Evolutionary conservation across 495 filamentous ascomycete species (phyloP), one percentile per base, ranked within the genome.

Genomic region (Penicillium silybi): DNA sequence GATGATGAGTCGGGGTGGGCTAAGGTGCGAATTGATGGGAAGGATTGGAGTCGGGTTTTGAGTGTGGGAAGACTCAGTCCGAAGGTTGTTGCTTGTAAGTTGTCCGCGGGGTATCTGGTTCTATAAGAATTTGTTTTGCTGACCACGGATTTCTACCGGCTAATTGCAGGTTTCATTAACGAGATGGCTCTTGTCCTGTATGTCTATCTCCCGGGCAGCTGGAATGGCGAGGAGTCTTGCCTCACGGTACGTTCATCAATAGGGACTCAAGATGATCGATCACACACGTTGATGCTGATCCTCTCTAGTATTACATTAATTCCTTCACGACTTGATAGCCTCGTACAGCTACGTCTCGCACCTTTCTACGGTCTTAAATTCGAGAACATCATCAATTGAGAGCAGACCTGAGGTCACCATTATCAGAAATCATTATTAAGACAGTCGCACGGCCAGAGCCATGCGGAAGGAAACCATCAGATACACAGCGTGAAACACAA

Each of bases 171-270:
- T 53, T 84, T 87, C 48, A 75, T 81, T 47, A 72, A 86, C 58
- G 88, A 91, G n/a, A 87, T 87, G 64, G 92, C 91, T 0, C 64
- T 98, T 44, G 86, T 97, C 19, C 72, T 97, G 3, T 98, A 98
- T 62, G 93, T 98, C 18, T 98, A 92, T 64, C 75, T 97, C 46
- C 81, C 89, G 34, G 76, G 85, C 52, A 85, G 83, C 46, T 82
- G 85, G 68, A 77, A 79, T 63, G 73, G 79, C n/a, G 80, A 90
- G 64, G 82, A 87, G 50, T 82, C 88, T 41, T 87, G 95, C 48
- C 66, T 92, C 46, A 92, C 89, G n/a, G 88, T 90, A 64, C 73
- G 83, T 67, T 22, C 9, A 39, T 32, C 22, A 23, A 23, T 6
- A 1, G 3, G 29, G 29, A 32, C 29, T 10, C 29, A 13, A 5